phyloP scores from a whole-genome alignment of 2,329 filamentous ascomycete species.

The Grosmannia serpens region DNA sequence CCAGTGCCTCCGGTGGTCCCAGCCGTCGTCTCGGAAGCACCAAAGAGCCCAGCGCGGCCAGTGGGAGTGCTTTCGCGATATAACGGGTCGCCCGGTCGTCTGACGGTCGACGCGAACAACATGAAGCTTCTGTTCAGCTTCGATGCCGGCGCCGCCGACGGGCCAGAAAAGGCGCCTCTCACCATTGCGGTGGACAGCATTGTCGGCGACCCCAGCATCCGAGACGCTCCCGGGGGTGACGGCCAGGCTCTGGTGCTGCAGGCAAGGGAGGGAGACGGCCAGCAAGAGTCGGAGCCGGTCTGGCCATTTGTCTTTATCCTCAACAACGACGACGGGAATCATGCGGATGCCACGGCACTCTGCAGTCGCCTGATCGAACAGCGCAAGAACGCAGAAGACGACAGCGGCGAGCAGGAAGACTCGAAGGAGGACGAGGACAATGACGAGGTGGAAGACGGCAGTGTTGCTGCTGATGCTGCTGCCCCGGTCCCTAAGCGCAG shows the following conservation, averaged over 20 bases:
- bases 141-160: neutral
- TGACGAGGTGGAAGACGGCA: neutral
- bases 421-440: neutral
- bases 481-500: neutral
- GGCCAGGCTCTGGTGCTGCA: slow-evolving; percentile 15
- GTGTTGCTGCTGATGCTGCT: too few species aligned
- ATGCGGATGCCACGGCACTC: slow-evolving; percentile 8
- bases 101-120: slow-evolving; percentile 9
- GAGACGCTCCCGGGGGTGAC: slow-evolving; percentile 12
- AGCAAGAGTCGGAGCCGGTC: neutral
- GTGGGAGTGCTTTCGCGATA: slow-evolving; percentile 4
- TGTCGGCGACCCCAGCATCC: slow-evolving; percentile 11
- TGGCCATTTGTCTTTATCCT: slow-evolving; percentile 16
- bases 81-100: slow-evolving; percentile 13
- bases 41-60: neutral
- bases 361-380: slow-evolving; percentile 4
- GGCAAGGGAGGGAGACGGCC: slow-evolving; percentile 4
- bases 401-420: neutral
- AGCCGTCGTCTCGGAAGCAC: neutral
- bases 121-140: slow-evolving; percentile 12
- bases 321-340: slow-evolving; percentile 6
- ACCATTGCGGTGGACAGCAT: slow-evolving; percentile 13
- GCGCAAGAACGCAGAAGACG: neutral
- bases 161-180: slow-evolving; percentile 13
- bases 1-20: neutral